A percentile compares a stretch with the other conserved stretches of the same genome.
phyloP scores from a whole-genome alignment of 148 eudicot genomes.

The Rhododendron mucronatum region DNA sequence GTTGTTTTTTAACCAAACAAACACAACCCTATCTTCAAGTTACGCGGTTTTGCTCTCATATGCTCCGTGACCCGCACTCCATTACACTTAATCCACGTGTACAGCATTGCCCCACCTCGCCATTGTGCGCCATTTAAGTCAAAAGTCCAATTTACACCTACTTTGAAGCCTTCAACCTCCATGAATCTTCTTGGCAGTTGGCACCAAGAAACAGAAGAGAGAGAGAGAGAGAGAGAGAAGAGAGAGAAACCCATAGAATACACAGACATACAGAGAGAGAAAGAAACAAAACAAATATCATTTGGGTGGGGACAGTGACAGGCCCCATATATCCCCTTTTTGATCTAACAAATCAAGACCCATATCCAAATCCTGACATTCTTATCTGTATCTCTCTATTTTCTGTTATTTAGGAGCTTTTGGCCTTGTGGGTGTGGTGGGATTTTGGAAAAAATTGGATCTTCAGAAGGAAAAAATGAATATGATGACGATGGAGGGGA shows the following conservation, averaged over 20 bases:
- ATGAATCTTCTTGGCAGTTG: slow-evolving; percentile 10
- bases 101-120: background rate
- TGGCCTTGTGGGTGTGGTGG: background rate
- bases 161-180: slow-evolving; percentile 16
- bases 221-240: background rate
- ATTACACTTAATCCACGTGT: background rate
- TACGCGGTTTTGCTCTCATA: background rate
- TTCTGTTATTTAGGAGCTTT: background rate
- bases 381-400: background rate
- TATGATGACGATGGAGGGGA: slow-evolving; percentile 91
- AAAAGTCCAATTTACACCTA: slow-evolving; percentile 3
- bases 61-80: slow-evolving; percentile 7
- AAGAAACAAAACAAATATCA: background rate
- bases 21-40: background rate
- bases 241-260: background rate
- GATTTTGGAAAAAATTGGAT: background rate
- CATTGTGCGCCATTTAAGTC: slow-evolving; percentile 6
- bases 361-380: background rate
- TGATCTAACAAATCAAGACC: slow-evolving; percentile 1
- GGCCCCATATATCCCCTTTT: background rate
- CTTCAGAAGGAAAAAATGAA: slow-evolving; percentile 12
- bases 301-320: slow-evolving; percentile 3
- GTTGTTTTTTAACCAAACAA: background rate
- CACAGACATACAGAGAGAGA: background rate
- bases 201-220: slow-evolving; percentile 1